Percentiles rank a stretch among this genome's conserved stretches.
Evolutionary conservation across 768 basidiomycete species (phyloP).

Genomic region (Antrodiella citrinella): DNA sequence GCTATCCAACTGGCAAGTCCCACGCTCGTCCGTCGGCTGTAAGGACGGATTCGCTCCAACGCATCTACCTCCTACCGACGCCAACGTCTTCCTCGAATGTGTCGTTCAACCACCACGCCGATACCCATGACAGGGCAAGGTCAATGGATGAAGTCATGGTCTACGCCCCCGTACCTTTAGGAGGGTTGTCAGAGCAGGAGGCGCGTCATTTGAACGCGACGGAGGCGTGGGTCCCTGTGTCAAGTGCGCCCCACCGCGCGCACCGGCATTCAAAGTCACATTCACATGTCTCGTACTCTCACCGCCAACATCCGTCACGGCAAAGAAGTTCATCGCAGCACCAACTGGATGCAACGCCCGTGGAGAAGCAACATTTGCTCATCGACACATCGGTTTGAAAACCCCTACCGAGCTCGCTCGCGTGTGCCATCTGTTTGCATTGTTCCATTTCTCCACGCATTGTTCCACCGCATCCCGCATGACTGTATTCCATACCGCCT

Average conservation of each 20-base stretch:
- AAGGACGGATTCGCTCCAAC: constrained; percentile 34
- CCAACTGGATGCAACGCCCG: too few species aligned
- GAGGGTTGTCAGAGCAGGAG: constrained; percentile 43
- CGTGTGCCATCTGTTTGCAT: too few species aligned
- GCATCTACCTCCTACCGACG: constrained; percentile 56
- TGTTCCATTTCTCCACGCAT: too few species aligned
- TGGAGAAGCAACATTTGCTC: too few species aligned
- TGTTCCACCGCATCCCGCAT: too few species aligned
- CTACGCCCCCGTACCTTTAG: constrained; percentile 65
- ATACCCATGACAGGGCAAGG: neutral
- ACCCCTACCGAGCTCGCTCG: too few species aligned
- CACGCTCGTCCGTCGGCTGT: constrained; percentile 22
- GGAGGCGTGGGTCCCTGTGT: constrained; percentile 55
- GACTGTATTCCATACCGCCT: too few species aligned
- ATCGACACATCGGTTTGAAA: too few species aligned
- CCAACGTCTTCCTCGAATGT: constrained; percentile 18
- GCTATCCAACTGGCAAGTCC: constrained; percentile 14
- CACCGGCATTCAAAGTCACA: constrained; percentile 16
- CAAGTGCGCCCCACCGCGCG: constrained; percentile 3
- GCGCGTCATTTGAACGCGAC: constrained; percentile 43
- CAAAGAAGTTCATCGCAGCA: too few species aligned
- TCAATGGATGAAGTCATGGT: constrained; percentile 29
- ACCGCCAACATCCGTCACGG: too few species aligned
- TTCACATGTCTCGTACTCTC: constrained; percentile 10
- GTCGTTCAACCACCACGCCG: constrained; percentile 6